Evolutionary conservation across 1,284 basidiomycete genomes (phyloP).

Genomic region (Sanghuangporus weigelae): DNA sequence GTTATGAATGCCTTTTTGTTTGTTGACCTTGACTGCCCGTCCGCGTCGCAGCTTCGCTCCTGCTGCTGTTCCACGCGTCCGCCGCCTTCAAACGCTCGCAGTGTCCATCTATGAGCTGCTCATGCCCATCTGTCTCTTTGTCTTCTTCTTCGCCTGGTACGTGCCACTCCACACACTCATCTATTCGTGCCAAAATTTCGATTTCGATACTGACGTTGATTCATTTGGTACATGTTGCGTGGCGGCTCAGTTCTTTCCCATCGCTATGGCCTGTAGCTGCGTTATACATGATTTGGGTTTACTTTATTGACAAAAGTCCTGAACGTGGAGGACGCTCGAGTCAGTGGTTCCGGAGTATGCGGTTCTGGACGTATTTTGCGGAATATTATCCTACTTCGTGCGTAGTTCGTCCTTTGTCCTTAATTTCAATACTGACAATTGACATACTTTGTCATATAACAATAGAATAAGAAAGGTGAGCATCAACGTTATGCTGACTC

Average conservation of each 20-base stretch:
- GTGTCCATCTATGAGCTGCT: slow-evolving; percentile 86
- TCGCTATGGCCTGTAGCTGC: slow-evolving; percentile 82
- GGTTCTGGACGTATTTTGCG: slow-evolving; percentile 83
- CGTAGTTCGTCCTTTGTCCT: slow-evolving; percentile 31
- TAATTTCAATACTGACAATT: background rate
- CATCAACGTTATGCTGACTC: background rate
- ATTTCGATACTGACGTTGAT: background rate
- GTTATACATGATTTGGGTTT: slow-evolving; percentile 81
- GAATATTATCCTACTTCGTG: slow-evolving; percentile 91
- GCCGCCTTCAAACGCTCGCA: slow-evolving; percentile 80
- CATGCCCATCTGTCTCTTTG: slow-evolving; percentile 63
- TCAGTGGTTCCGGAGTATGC: slow-evolving; percentile 68
- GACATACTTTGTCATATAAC: background rate
- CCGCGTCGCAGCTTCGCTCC: slow-evolving; percentile 56
- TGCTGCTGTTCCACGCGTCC: slow-evolving; percentile 66
- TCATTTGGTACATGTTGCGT: background rate
- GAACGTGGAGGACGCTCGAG: slow-evolving; percentile 74
- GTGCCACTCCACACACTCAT: slow-evolving; percentile 23
- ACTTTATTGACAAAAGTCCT: slow-evolving; percentile 72
- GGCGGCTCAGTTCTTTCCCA: slow-evolving; percentile 71
- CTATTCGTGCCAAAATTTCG: no score
- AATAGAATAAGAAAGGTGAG: slow-evolving; percentile 55
- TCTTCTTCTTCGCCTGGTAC: slow-evolving; percentile 80
- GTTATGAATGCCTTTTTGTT: background rate
- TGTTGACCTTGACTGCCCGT: background rate